Evolutionary conservation across 345 rosid species (phyloP), one percentile per base, ranked within the genome.

Genomic region (Dipteronia sinensis): DNA sequence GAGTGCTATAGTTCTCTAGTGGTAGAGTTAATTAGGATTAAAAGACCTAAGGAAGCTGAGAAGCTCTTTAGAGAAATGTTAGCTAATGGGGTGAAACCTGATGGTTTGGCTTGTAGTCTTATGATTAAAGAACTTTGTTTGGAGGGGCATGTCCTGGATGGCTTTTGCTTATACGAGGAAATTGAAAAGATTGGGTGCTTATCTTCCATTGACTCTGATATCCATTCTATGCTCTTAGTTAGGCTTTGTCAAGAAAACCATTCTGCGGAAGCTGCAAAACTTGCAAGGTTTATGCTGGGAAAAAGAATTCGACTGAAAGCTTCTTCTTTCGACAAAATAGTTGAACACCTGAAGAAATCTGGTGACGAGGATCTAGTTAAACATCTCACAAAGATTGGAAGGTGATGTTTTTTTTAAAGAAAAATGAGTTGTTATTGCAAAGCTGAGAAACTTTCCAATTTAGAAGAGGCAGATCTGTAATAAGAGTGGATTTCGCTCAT

Each of bases 1-100:
- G 94, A 87, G 61, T 94, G 92, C 77, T 91, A 84, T 77, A 90
- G 93, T 72, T 87, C 88, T 29, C 88, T 89, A 71, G 90, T 89
- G 76, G 77, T 87, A 65, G 88, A 87, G 73, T 77, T 92, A 74
- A 77, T 90, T 38, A 88, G 86, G 79, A 65, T 72, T 64, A 84
- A 85, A 69, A 91, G 87, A 65, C 70, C 75, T 38, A 77, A 86
- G 53, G 93, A 92, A 72, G 95, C 97, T 8, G 92, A 88, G 80
- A 82, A 71, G 79, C 85, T 86, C 56, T 90, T 93, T 77, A 83
- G 83, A 27, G 68, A 72, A 82, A 84, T 88, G 88, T 74, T 89
- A 83, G 78, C 73, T 38, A 69, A 78, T 59, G 94, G 86, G 78
- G 40, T 82, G 70, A 90, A 85, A 82, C 98, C 90, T 46, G 97